Base-by-base conservation (phyloP, 768 basidiomycete genomes). In the Mycena olivaceomarginata region DNA sequence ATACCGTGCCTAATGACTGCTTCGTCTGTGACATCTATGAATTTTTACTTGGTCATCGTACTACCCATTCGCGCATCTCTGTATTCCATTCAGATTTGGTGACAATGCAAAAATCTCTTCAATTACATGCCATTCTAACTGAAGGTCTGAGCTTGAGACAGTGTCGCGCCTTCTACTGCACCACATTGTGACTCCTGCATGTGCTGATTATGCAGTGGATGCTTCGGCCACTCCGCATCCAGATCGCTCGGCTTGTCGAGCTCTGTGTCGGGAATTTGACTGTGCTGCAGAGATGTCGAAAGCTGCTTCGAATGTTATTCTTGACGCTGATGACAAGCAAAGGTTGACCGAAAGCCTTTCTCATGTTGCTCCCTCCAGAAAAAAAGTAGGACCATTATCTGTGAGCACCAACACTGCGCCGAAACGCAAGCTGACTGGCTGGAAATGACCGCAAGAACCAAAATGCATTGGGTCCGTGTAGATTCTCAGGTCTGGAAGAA, bases 101-200 rank as follows among this genome's bases (percentile, higher is more conserved):
- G 25, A 56, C 60, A 51, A 63, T 72, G 53, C 46, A 72, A 41
- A 45, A 40, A 45, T 15, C 70, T 64, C 70, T 72, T 64, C 48
- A 63, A 18, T 39, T 72, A 8, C 62, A 72, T 72, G 37, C 46
- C n/a, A 64, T 56, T 72, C 62, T 62, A 39, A 37, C 39, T 65
- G 39, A 31, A 18, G n/a, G 25, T 63, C 10, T 72, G 60, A n/a
- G n/a, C n/a, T 43, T 51, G 16, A 22, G 45, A 25, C n/a, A n/a
- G n/a, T n/a, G n/a, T n/a, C n/a, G n/a, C n/a, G n/a, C n/a, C n/a
- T 53, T 51, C 62, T 64, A 5, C 22, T 72, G 18, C 70, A 72
- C 39, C 70, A 72, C 41, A 63, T 72, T 41, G 63, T n/a, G 2
- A 72, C 46, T n/a, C 62, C 62, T 15, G 63, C 70, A 41, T 72